A percentile compares a stretch with the other conserved stretches of the same genome.
Conservation (phyloP, 371 early-diverging fungal species). For the Gilbertella persicaria region DNA sequence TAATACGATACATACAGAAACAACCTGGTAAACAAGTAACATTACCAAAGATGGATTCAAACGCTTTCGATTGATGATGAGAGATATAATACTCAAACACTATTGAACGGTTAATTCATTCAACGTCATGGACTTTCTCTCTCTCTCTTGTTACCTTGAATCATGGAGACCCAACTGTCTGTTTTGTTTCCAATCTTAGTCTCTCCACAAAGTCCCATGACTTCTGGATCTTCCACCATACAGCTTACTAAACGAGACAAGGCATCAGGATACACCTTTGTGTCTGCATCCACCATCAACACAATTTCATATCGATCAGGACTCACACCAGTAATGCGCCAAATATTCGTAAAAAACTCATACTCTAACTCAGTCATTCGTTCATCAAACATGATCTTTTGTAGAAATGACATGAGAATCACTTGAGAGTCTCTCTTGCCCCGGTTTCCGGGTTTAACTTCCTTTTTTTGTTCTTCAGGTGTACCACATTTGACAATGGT, state of each 20-base stretch:
- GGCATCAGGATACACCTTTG: constrained; percentile 81
- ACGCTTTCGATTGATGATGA: constrained; percentile 93
- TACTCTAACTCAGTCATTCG: constrained; percentile 95
- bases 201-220: constrained; percentile 87
- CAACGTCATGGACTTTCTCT: not conserved
- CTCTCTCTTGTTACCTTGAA: constrained; percentile 59
- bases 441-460: constrained; percentile 90
- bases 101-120: not conserved
- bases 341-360: constrained; percentile 90
- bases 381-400: constrained; percentile 91
- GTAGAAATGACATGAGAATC: constrained; percentile 95
- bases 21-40: constrained; percentile 97
- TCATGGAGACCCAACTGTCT: constrained; percentile 86
- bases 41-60: constrained; percentile 96
- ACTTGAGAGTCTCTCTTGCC: constrained; percentile 99
- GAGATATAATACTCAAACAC: constrained; percentile 64
- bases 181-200: constrained; percentile 87
- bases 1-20: constrained; percentile 94
- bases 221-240: constrained; percentile 73
- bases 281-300: constrained; percentile 98
- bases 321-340: constrained; percentile 76
- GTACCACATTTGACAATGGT: constrained; percentile 94
- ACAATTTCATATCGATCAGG: constrained; percentile 87
- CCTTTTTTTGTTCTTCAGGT: constrained; percentile 61
- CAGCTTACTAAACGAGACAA: constrained; percentile 72